Conservation (phyloP, 192 early-diverging fungal genomes). For the Coemansia sp. region DNA sequence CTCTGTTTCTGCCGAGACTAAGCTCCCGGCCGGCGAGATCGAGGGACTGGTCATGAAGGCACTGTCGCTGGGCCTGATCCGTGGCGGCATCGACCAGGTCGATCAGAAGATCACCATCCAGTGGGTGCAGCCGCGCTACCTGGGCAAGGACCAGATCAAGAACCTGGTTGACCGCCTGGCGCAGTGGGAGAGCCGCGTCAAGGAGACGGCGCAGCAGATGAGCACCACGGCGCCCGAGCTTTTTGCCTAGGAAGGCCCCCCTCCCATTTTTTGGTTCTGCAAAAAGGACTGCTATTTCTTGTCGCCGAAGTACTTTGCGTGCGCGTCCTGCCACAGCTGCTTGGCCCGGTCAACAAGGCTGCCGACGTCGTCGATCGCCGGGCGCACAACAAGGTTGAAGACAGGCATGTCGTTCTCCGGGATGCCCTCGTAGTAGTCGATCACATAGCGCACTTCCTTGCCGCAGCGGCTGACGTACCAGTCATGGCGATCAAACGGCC, state of each 20-base stretch:
- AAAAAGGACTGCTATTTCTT: neutral
- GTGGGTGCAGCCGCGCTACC: slow-evolving; percentile 97
- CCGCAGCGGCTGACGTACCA: slow-evolving; percentile 92
- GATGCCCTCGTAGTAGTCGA: slow-evolving; percentile 88
- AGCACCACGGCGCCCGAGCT: slow-evolving; percentile 37
- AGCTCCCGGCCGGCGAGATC: slow-evolving; percentile 53
- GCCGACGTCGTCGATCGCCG: slow-evolving; percentile 76
- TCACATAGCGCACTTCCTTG: slow-evolving; percentile 86
- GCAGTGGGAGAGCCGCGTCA: slow-evolving; percentile 84
- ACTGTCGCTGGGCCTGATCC: slow-evolving; percentile 83
- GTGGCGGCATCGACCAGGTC: slow-evolving; percentile 94
- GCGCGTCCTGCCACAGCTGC: slow-evolving; percentile 50
- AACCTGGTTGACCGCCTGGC: slow-evolving; percentile 72
- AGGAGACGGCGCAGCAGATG: slow-evolving; percentile 42
- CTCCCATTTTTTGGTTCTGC: no score
- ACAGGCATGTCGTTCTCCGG: slow-evolving; percentile 70
- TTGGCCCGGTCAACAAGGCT: slow-evolving; percentile 60
- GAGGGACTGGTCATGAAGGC: slow-evolving; percentile 99
- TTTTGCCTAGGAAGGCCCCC: no score
- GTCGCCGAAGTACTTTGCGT: slow-evolving; percentile 23
- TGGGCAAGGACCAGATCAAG: slow-evolving; percentile 85
- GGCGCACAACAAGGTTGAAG: slow-evolving; percentile 91
- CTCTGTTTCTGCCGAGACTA: slow-evolving; percentile 76
- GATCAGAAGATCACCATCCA: slow-evolving; percentile 79
- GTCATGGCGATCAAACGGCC: slow-evolving; percentile 96